Evolutionary conservation across 2,329 filamentous ascomycete species (phyloP).

Genomic region (Ophiostoma novo-ulmi): DNA sequence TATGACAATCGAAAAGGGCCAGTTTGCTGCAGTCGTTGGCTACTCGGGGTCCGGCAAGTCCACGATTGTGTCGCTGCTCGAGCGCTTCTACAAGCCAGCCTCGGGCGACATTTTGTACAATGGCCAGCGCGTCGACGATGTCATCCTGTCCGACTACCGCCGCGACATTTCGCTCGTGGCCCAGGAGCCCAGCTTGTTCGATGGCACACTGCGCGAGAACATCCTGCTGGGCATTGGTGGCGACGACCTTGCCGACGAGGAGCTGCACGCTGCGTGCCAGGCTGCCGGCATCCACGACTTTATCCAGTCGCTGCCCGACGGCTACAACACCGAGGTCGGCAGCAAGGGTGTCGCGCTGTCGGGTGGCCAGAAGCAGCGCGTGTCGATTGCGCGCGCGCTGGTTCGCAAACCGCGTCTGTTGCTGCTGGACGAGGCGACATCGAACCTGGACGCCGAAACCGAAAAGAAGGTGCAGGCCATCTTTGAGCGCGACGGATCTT

Average conservation of each 20-base stretch:
- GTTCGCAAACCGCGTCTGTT: conserved; percentile 24
- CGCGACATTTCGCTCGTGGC: conserved; percentile 54
- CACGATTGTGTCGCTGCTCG: conserved; percentile 48
- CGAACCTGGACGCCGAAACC: conserved; percentile 27
- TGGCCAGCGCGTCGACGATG: conserved; percentile 50
- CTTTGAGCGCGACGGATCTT: conserved; percentile 31
- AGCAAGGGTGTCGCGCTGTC: conserved; percentile 25
- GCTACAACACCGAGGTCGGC: conserved; percentile 26
- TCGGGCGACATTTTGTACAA: conserved; percentile 52
- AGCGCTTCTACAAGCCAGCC: conserved; percentile 34
- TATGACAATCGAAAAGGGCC: conserved; percentile 37
- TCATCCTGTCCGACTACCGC: conserved; percentile 47
- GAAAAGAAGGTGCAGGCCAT: conserved; percentile 27
- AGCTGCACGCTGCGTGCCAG: conserved; percentile 48
- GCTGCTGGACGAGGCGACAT: conserved; percentile 27
- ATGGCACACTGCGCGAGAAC: conserved; percentile 40
- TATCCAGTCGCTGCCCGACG: conserved; percentile 55
- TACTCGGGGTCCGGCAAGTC: conserved; percentile 35
- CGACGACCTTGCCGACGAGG: conserved; percentile 38
- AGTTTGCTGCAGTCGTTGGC: conserved; percentile 35
- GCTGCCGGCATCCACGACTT: conserved; percentile 68
- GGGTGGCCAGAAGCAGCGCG: conserved; percentile 28
- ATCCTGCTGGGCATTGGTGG: conserved; percentile 33
- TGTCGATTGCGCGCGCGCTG: conserved; percentile 27
- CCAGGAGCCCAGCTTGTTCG: conserved; percentile 55